Evolutionary conservation across 176 grass and related monocot genomes (phyloP).

Genomic region (Oryza officinalis): DNA sequence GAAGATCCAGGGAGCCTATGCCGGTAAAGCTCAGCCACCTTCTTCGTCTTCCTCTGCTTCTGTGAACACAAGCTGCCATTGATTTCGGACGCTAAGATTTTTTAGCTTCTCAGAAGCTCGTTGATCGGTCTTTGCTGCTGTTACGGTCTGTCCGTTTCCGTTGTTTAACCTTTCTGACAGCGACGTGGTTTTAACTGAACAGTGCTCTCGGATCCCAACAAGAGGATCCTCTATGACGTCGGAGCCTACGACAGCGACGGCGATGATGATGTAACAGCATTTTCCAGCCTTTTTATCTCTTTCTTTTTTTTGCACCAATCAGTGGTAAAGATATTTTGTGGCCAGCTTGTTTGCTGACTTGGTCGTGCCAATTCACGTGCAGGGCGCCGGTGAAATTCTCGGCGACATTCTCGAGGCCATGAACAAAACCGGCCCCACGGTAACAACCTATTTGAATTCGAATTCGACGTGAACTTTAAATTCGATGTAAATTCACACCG

Average conservation of each 20-base stretch:
- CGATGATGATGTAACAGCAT: conserved; percentile 34
- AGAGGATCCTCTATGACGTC: conserved; percentile 71
- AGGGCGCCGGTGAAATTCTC: conserved; percentile 62
- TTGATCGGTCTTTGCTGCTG: background rate
- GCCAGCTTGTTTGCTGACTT: background rate
- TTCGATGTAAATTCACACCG: too few relatives aligned
- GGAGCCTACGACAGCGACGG: conserved; percentile 66
- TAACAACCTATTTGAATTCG: background rate
- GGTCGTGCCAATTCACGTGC: background rate
- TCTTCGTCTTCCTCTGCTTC: background rate
- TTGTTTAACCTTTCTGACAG: background rate
- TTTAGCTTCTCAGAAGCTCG: background rate
- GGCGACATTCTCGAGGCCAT: conserved; percentile 69
- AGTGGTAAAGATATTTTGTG: background rate
- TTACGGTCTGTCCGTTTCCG: background rate
- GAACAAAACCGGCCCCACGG: conserved; percentile 34
- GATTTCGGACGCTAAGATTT: background rate
- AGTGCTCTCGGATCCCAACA: conserved; percentile 74
- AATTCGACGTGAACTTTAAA: background rate
- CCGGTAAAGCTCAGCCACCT: conserved; percentile 26
- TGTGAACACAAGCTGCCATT: background rate
- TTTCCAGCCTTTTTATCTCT: background rate
- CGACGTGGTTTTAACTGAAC: conserved; percentile 13
- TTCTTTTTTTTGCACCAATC: background rate
- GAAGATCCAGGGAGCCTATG: conserved; percentile 69